phyloP scores from a whole-genome alignment of 2,329 filamentous ascomycete species.

The Talaromyces sp. region DNA sequence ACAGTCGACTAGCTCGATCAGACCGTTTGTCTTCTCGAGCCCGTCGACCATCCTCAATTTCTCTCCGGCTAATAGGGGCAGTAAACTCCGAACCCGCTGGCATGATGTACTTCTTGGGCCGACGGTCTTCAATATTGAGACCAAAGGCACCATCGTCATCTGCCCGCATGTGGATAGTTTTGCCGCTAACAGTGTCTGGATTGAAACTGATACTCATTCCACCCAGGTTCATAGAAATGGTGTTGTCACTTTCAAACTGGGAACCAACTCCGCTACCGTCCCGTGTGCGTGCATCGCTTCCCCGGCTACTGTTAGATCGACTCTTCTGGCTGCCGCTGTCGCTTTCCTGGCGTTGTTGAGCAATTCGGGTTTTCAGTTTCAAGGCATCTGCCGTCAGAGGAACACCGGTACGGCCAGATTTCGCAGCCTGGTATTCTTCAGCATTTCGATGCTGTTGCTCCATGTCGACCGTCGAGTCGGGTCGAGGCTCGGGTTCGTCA shows the following conservation, averaged over 20 bases:
- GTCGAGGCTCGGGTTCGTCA: conserved; percentile 8
- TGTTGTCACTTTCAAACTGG: conserved; percentile 32
- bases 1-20: conserved; percentile 33
- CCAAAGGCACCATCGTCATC: conserved; percentile 34
- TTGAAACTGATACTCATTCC: conserved; percentile 37
- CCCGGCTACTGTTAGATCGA: conserved; percentile 38
- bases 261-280: conserved; percentile 28
- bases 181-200: conserved; percentile 31
- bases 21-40: conserved; percentile 31
- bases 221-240: conserved; percentile 36
- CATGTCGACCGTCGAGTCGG: conserved; percentile 16
- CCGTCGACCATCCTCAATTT: conserved; percentile 29
- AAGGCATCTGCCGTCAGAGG: conserved; percentile 33
- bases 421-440: conserved; percentile 38
- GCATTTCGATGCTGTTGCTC: conserved; percentile 34
- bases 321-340: conserved; percentile 39
- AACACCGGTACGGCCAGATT: conserved; percentile 20
- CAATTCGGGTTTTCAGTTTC: conserved; percentile 25
- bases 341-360: conserved; percentile 25
- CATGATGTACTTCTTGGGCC: conserved; percentile 33
- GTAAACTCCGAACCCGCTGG: conserved; percentile 30
- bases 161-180: conserved; percentile 35
- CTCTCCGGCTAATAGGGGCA: conserved; percentile 25
- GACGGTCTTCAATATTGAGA: conserved; percentile 34
- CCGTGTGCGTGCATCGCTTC: conserved; percentile 31